Evolutionary conservation across 805 yeast genomes (phyloP).

Genomic region (Clavispora carvajalis): DNA sequence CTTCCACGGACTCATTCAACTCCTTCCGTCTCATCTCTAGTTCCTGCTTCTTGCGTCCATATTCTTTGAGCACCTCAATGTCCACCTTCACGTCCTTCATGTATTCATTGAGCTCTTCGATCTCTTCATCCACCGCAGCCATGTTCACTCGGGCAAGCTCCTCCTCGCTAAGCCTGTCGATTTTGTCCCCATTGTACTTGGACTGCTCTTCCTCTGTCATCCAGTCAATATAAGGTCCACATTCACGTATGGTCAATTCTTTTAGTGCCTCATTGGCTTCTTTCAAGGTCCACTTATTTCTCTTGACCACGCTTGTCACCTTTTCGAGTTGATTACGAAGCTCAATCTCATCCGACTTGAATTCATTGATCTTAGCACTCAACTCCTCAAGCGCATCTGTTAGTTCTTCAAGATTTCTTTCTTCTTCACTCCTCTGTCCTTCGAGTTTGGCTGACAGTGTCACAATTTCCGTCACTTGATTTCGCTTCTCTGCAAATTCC

Average conservation of each 20-base stretch:
- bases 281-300: slow-evolving; percentile 35
- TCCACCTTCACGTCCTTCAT: slow-evolving; percentile 59
- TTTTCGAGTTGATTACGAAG: slow-evolving; percentile 59
- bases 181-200: slow-evolving; percentile 28
- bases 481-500: slow-evolving; percentile 24
- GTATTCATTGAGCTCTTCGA: slow-evolving; percentile 49
- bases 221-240: slow-evolving; percentile 48
- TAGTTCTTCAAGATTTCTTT: slow-evolving; percentile 33
- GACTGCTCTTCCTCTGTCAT: slow-evolving; percentile 34
- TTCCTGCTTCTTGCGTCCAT: slow-evolving; percentile 61
- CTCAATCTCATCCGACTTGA: slow-evolving; percentile 64
- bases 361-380: slow-evolving; percentile 45
- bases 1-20: slow-evolving; percentile 59
- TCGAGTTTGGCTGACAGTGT: slow-evolving; percentile 14
- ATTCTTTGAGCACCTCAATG: slow-evolving; percentile 70
- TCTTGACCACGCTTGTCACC: slow-evolving; percentile 34
- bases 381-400: slow-evolving; percentile 30
- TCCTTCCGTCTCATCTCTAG: slow-evolving; percentile 59
- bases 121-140: slow-evolving; percentile 44
- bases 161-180: slow-evolving; percentile 44
- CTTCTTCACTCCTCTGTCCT: slow-evolving; percentile 32
- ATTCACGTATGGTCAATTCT: slow-evolving; percentile 48
- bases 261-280: slow-evolving; percentile 37
- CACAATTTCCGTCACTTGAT: slow-evolving; percentile 20
- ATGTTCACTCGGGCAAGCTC: slow-evolving; percentile 47